phyloP scores from a whole-genome alignment of 1,139 yeast genomes.

The Meyerozyma elateridarum region DNA sequence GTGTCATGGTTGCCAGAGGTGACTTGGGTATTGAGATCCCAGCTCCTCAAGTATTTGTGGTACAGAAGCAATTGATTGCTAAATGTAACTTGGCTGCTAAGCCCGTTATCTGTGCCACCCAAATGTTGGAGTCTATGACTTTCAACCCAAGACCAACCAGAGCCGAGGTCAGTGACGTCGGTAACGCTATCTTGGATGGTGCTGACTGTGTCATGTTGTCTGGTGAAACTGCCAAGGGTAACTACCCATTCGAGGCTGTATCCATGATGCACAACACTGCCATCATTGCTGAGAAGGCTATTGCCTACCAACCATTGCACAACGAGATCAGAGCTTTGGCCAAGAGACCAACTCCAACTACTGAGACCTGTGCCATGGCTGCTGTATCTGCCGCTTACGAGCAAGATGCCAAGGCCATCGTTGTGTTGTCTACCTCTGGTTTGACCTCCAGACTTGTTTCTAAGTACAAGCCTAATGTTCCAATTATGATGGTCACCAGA shows the following conservation, averaged over 20 bases:
- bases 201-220: conserved; percentile 99
- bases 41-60: conserved; percentile 97
- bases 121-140: conserved; percentile 99
- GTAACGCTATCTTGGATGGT: conserved; percentile 98
- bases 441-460: conserved; percentile 92
- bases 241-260: conserved; percentile 95
- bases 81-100: conserved; percentile 99
- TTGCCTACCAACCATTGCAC: conserved; percentile 82
- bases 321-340: conserved; percentile 87
- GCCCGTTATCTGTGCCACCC: conserved; percentile 99
- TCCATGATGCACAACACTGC: conserved; percentile 98
- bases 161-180: conserved; percentile 99
- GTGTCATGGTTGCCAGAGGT: conserved; percentile 99
- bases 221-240: conserved; percentile 99
- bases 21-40: conserved; percentile 99
- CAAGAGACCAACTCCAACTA: conserved; percentile 83
- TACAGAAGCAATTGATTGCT: conserved; percentile 98
- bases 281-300: conserved; percentile 93
- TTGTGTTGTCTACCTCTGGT: conserved; percentile 93
- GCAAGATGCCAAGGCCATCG: conserved; percentile 94
- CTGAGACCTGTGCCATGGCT: conserved; percentile 96
- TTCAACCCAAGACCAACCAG: conserved; percentile 99
- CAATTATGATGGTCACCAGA: conserved; percentile 97
- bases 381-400: conserved; percentile 96
- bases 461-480: conserved; percentile 96